These are phyloP conservation scores for Salix viminalis DNA, from an alignment of 345 rosid genomes.

Conservation along the genomic window DNA sequence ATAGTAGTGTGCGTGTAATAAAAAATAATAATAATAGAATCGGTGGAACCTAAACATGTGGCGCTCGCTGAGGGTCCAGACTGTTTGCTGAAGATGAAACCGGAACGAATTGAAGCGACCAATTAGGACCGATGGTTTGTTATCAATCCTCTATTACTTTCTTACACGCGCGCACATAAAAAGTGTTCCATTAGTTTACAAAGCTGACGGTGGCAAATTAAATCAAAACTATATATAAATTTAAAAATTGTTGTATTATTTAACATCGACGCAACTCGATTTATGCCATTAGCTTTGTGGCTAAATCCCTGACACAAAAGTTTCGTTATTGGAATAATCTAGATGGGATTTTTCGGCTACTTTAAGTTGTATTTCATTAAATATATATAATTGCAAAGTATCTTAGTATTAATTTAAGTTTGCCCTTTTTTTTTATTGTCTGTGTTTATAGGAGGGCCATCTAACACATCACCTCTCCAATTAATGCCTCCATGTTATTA, in stretches of 20 bases:
- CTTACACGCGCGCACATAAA: too few species aligned
- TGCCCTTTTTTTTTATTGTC: too few species aligned
- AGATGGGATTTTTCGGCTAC: neutral
- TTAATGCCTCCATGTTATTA: too few species aligned
- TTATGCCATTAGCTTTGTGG: neutral
- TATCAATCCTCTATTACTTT: too few species aligned
- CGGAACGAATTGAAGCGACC: conserved; percentile 22
- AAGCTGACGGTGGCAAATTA: neutral
- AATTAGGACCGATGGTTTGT: neutral
- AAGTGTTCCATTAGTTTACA: too few species aligned
- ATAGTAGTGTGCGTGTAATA: neutral
- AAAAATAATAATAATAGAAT: neutral
- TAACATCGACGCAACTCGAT: neutral
- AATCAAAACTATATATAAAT: neutral
- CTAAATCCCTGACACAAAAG: neutral
- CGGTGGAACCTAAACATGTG: conserved; percentile 3
- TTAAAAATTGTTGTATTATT: too few species aligned
- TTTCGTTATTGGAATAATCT: neutral
- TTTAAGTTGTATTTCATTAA: too few species aligned
- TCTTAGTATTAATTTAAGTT: too few species aligned
- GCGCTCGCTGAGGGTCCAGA: conserved; percentile 7
- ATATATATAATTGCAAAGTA: too few species aligned
- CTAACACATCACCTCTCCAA: too few species aligned
- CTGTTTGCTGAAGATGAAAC: conserved; percentile 22
- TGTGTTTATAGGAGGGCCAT: too few species aligned